A percentile compares a stretch with the other conserved stretches of the same genome.
These are phyloP conservation scores for Strigomonas galati DNA, from an alignment of 208 protist genomes.

Conservation along the genomic window DNA sequence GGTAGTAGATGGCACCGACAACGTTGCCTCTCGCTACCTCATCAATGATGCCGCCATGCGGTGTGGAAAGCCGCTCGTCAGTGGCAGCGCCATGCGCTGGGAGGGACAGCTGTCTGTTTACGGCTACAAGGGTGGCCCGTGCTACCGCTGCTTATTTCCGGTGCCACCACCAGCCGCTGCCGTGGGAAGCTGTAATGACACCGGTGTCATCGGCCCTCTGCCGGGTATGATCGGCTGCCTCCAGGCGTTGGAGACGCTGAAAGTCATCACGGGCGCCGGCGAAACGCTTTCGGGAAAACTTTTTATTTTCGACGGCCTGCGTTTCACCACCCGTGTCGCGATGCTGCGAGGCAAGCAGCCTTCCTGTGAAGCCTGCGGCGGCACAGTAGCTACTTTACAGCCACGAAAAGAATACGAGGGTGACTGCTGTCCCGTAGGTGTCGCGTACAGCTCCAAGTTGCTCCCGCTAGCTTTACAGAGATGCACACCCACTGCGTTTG, in stretches of 20 bases:
- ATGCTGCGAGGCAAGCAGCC: constrained; percentile 46
- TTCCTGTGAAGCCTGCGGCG: constrained; percentile 69
- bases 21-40: constrained; percentile 92
- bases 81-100: constrained; percentile 92
- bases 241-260: constrained; percentile 92
- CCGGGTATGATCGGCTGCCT: constrained; percentile 93
- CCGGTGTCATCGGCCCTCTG: constrained; percentile 91
- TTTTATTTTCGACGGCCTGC: constrained; percentile 86
- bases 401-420: constrained; percentile 52
- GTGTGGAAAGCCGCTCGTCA: constrained; percentile 84
- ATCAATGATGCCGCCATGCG: constrained; percentile 94
- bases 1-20: constrained; percentile 93
- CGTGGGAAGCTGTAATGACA: constrained; percentile 91
- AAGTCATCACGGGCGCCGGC: constrained; percentile 74
- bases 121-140: constrained; percentile 71
- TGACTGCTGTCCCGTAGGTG: constrained; percentile 13
- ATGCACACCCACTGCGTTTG: neutral
- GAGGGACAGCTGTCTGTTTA: constrained; percentile 95
- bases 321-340: constrained; percentile 62
- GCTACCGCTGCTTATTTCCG: constrained; percentile 94
- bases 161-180: constrained; percentile 68
- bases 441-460: neutral
- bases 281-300: constrained; percentile 68
- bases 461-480: neutral
- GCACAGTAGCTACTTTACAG: constrained; percentile 12